Evolutionary conservation across 2,329 filamentous ascomycete genomes (phyloP).

Genomic region (Aspergillus novoparasiticus): DNA sequence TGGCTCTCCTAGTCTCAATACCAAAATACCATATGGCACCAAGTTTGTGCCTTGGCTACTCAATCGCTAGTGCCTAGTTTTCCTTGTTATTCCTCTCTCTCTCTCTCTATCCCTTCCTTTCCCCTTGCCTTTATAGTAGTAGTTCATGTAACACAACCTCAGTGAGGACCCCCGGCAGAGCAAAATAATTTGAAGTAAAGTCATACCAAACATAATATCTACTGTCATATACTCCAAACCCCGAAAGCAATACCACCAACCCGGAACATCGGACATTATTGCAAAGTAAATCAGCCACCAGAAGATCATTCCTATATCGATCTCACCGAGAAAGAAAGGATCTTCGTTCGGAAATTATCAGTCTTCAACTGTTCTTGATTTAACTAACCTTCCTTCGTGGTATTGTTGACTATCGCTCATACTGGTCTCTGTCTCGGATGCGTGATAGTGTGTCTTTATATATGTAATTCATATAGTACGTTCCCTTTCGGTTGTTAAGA

Average conservation of each 20-base stretch:
- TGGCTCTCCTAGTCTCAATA: too few relatives aligned
- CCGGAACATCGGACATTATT: not conserved
- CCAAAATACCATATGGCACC: too few relatives aligned
- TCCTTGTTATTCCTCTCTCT: too few relatives aligned
- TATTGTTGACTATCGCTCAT: too few relatives aligned
- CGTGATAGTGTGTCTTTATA: not conserved
- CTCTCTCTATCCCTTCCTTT: not conserved
- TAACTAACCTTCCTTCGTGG: too few relatives aligned
- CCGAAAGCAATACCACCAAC: not conserved
- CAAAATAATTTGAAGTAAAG: too few relatives aligned
- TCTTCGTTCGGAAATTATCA: not conserved
- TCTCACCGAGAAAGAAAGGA: not conserved
- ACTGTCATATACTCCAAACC: not conserved
- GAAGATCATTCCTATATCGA: not conserved
- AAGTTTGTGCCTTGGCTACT: too few relatives aligned
- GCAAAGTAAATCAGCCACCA: not conserved
- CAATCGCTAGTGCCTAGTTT: too few relatives aligned
- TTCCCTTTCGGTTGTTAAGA: not conserved
- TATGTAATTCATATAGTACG: not conserved
- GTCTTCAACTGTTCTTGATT: too few relatives aligned
- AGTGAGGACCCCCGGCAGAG: not conserved
- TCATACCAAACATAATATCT: not conserved
- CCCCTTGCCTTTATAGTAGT: not conserved
- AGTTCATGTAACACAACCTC: not conserved
- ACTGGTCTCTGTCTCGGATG: too few relatives aligned